Percentiles rank a stretch among this genome's conserved stretches.
These are phyloP conservation scores for Mycena haematopus DNA, from an alignment of 768 basidiomycete species.

Conservation along the genomic window DNA sequence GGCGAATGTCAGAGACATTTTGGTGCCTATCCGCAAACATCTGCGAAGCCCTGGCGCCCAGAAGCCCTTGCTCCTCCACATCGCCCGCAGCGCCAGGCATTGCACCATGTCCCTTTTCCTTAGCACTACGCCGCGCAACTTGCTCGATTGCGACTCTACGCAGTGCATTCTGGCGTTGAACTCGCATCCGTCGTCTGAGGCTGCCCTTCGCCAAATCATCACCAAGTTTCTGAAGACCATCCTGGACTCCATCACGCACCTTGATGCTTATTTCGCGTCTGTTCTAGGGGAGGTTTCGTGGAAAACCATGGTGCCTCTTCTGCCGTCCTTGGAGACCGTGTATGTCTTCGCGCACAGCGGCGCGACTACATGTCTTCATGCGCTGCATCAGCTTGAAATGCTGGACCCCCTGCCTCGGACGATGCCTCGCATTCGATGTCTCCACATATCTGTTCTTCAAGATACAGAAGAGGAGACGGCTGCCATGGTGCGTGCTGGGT, in stretches of 20 bases:
- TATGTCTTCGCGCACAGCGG: not conserved
- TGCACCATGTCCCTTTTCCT: not conserved
- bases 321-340: slow-evolving; percentile 8
- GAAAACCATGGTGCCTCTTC: not conserved
- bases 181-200: not conserved
- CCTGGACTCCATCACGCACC: slow-evolving; percentile 1
- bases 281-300: not conserved
- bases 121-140: not conserved
- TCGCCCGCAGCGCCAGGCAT: not conserved
- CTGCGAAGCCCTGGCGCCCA: not conserved
- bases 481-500: not conserved
- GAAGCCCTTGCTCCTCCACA: not conserved
- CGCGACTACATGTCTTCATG: not conserved
- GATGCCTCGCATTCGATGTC: not conserved
- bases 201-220: slow-evolving; percentile 12
- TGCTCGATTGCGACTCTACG: not conserved
- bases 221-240: not conserved
- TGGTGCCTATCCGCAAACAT: slow-evolving; percentile 9
- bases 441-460: not conserved
- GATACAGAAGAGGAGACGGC: too few species aligned
- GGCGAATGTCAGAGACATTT: not conserved
- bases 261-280: not conserved
- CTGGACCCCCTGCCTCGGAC: too few species aligned
- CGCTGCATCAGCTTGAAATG: not conserved
- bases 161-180: not conserved